phyloP scores from a whole-genome alignment of 2,329 filamentous ascomycete genomes.

The Ophiosphaerella herpotricha region DNA sequence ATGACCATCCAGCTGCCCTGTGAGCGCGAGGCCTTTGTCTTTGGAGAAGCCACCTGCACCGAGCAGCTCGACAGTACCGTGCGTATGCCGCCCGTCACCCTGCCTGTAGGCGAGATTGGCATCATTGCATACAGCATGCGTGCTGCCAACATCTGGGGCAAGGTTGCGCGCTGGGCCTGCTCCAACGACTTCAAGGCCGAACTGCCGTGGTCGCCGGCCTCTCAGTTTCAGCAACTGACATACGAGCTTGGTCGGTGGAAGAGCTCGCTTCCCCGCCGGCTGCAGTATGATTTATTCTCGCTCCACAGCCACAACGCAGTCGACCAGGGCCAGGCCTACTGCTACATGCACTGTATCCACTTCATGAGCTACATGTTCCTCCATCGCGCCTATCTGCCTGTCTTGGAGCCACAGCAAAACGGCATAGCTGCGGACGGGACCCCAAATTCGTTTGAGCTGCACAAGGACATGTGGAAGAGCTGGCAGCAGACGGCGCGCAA shows the following conservation, averaged over 20 bases:
- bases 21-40: constrained; percentile 46
- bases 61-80: constrained; percentile 39
- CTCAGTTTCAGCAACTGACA: constrained; percentile 44
- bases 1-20: constrained; percentile 48
- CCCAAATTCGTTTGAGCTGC: constrained; percentile 39
- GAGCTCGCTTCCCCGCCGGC: constrained; percentile 37
- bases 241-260: constrained; percentile 44
- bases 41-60: constrained; percentile 45
- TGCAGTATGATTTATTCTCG: constrained; percentile 45
- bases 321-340: constrained; percentile 49
- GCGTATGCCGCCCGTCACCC: constrained; percentile 34
- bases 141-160: constrained; percentile 49
- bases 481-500: constrained; percentile 45
- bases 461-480: constrained; percentile 40
- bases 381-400: constrained; percentile 47
- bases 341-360: constrained; percentile 50
- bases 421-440: constrained; percentile 32
- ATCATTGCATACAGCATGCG: constrained; percentile 48
- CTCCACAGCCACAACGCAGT: constrained; percentile 49
- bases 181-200: constrained; percentile 42
- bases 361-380: constrained; percentile 51
- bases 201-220: constrained; percentile 43
- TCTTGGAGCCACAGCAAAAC: constrained; percentile 42
- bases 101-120: constrained; percentile 41
- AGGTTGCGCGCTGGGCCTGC: constrained; percentile 48